These are phyloP conservation scores for Mucor sp. DNA, from an alignment of 371 early-diverging fungal genomes.

Conservation along the genomic window DNA sequence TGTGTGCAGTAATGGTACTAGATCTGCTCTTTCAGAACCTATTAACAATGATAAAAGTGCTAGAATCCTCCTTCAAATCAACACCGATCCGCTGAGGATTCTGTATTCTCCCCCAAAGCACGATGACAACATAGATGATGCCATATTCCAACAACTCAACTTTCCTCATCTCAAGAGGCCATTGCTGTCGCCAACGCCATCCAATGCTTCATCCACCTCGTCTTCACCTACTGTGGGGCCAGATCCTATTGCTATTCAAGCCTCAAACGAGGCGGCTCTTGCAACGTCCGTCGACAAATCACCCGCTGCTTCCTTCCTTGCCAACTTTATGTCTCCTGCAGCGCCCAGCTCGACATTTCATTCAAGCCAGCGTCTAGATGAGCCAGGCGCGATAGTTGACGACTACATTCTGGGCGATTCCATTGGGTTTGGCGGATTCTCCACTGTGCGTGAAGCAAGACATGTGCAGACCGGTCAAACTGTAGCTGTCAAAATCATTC, in stretches of 20 bases:
- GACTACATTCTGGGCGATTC: conserved; percentile 58
- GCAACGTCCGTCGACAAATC: conserved; percentile 24
- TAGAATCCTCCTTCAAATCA: conserved; percentile 7
- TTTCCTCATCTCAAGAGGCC: conserved; percentile 27
- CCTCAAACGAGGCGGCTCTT: neutral
- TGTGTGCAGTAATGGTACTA: neutral
- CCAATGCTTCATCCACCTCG: neutral
- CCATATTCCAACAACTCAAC: conserved; percentile 24
- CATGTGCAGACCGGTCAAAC: conserved; percentile 30
- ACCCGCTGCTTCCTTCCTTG: conserved; percentile 66
- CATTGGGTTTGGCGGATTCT: conserved; percentile 72
- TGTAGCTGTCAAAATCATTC: conserved; percentile 63
- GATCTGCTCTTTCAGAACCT: neutral
- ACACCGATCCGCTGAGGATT: conserved; percentile 31
- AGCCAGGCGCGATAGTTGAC: conserved; percentile 58
- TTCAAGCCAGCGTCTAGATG: neutral
- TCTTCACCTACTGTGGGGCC: neutral
- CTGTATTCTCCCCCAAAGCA: conserved; percentile 8
- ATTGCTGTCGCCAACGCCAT: neutral
- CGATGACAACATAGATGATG: conserved; percentile 7
- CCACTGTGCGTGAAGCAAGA: conserved; percentile 64
- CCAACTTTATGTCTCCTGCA: conserved; percentile 47
- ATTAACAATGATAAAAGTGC: neutral
- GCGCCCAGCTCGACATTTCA: neutral
- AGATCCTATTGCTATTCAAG: neutral